Base-by-base conservation (phyloP, 2,329 filamentous ascomycete species). In the Furcasterigmium furcatum region DNA sequence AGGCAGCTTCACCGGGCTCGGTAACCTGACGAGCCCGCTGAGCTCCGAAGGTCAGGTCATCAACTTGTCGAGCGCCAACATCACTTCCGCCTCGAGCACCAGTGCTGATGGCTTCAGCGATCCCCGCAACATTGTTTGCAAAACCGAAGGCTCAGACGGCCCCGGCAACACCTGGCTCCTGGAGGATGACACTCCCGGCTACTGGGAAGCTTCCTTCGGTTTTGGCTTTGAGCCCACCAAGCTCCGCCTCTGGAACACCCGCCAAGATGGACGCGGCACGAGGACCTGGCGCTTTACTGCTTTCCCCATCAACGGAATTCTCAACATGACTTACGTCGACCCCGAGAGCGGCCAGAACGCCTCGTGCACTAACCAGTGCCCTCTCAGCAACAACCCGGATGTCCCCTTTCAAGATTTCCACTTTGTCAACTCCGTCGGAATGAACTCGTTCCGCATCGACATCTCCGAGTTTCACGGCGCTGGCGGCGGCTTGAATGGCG, bases 241-340 rank as follows among this genome's bases (percentile, higher is more conserved):
- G 64, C 68, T 99, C 49, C 83, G 90, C 44, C 72, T 99, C 20
- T 90, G 87, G 74, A 99, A 99, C 67, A 94, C 92, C 3, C 83
- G 88, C 55, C 76, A 83, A 43, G 82, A 94, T 56, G 90, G 88
- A 43, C 84, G 91, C 52, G 91, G 94, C 24, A 96, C 91, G 24
- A 88, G 88, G 69, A 88, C 86, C 0, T 99, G 89, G 71, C 83
- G 91, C 47, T 95, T 90, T 61, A 89, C 88, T 19, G 88, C 91
- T 16, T 72, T 92, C 47, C 91, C 92, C 5, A 82, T 92, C 58
- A 85, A 88, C 51, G 94, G 94, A 43, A 96, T 99, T 62, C 88
- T 99, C 84, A 96, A 97, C 66, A 77, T 99, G 59, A 95, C 91
- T 30, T 97, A 94, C 57, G 84, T 84, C 52, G 90, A 97, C 58